These are phyloP conservation scores for Kingdonia uniflora DNA, from an alignment of 164 flowering plant genomes.

Conservation along the genomic window DNA sequence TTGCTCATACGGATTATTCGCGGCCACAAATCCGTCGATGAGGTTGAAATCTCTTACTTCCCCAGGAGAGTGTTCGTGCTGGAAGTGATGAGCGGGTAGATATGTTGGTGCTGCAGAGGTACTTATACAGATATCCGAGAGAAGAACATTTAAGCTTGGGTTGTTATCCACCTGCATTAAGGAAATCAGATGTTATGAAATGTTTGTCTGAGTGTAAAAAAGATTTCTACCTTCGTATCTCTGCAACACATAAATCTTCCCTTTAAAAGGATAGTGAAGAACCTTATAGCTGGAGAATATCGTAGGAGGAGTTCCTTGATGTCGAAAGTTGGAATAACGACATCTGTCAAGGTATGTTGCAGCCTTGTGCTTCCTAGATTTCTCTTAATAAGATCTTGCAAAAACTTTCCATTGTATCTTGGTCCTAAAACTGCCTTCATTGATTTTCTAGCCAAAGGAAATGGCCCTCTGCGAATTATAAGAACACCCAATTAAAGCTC, in stretches of 20 bases:
- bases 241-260: too few relatives aligned
- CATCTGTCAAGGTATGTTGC: constrained; percentile 14
- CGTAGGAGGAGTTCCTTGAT: constrained; percentile 17
- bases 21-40: constrained; percentile 28
- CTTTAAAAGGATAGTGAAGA: neutral
- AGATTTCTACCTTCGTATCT: neutral
- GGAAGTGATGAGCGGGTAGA: constrained; percentile 26
- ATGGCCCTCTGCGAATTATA: constrained; percentile 3
- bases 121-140: constrained; percentile 28
- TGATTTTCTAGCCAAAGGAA: neutral
- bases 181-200: neutral
- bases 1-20: constrained; percentile 23
- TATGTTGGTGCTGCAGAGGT: constrained; percentile 37
- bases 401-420: constrained; percentile 16
- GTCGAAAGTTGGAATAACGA: constrained; percentile 20
- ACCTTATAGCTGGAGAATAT: constrained; percentile 20
- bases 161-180: constrained; percentile 17
- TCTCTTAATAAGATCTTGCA: constrained; percentile 5
- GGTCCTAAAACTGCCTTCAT: constrained; percentile 10
- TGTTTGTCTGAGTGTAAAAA: neutral
- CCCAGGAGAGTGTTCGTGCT: constrained; percentile 10
- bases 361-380: constrained; percentile 8
- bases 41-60: constrained; percentile 21
- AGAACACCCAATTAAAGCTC: too few relatives aligned
- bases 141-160: constrained; percentile 20